phyloP scores from a whole-genome alignment of 148 eudicot genomes.

The Diospyros lotus region DNA sequence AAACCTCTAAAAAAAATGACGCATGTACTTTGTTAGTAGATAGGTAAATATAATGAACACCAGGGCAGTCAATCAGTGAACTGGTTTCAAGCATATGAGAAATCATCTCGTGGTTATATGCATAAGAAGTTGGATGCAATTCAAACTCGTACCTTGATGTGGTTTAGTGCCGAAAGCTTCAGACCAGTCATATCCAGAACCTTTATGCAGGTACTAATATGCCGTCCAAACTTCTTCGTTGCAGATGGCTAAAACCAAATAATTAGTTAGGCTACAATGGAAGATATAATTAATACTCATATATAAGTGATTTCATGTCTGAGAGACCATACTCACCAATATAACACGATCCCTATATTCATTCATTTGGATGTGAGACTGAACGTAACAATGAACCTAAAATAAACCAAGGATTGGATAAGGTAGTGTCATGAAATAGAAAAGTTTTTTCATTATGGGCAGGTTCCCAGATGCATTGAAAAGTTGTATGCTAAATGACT shows the following conservation, averaged over 20 bases:
- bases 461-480: background rate
- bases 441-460: background rate
- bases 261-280: constrained; percentile 11
- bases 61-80: background rate
- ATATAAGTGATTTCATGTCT: background rate
- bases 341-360: constrained; percentile 93
- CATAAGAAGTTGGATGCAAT: background rate
- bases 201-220: constrained; percentile 79
- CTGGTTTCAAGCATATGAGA: background rate
- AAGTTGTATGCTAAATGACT: background rate
- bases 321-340: constrained; percentile 48
- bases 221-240: constrained; percentile 56
- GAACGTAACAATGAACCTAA: constrained; percentile 84
- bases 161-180: constrained; percentile 80
- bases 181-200: constrained; percentile 96
- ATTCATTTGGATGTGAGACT: constrained; percentile 95
- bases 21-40: background rate
- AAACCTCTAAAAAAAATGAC: background rate
- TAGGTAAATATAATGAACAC: background rate
- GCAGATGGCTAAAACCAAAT: constrained; percentile 64
- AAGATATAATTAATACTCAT: background rate
- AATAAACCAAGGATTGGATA: constrained; percentile 16
- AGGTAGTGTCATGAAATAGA: constrained; percentile 4
- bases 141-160: constrained; percentile 66
- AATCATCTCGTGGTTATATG: background rate